These are phyloP conservation scores for Phytophthora pini DNA, from an alignment of 352 stramenopile genomes.

Conservation along the genomic window DNA sequence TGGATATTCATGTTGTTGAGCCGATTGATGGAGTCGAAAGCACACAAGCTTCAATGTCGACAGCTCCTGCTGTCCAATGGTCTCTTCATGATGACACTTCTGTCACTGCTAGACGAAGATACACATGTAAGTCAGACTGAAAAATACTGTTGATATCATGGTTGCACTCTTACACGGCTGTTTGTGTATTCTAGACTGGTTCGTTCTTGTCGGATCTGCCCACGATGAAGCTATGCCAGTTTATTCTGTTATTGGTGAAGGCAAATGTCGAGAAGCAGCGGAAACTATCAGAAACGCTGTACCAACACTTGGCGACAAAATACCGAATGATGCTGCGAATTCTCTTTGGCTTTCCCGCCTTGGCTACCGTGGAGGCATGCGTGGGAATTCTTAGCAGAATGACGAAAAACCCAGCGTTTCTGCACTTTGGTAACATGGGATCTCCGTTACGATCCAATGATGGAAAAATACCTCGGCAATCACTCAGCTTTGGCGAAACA, in stretches of 20 bases:
- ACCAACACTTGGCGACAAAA: slow-evolving; percentile 75
- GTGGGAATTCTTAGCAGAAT: slow-evolving; percentile 79
- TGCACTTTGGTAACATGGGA: slow-evolving; percentile 64
- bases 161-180: slow-evolving; percentile 10
- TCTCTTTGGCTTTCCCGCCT: slow-evolving; percentile 74
- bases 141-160: neutral
- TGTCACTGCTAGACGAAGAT: slow-evolving; percentile 80
- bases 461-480: slow-evolving; percentile 53
- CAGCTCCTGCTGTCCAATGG: slow-evolving; percentile 72
- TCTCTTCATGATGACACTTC: slow-evolving; percentile 62
- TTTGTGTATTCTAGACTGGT: slow-evolving; percentile 45
- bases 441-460: slow-evolving; percentile 54
- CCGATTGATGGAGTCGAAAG: slow-evolving; percentile 72
- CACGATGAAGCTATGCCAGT: slow-evolving; percentile 80
- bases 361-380: slow-evolving; percentile 76
- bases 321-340: slow-evolving; percentile 82
- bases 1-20: slow-evolving; percentile 79
- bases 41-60: slow-evolving; percentile 59
- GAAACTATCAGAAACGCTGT: slow-evolving; percentile 65
- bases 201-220: slow-evolving; percentile 72
- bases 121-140: slow-evolving; percentile 43
- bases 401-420: slow-evolving; percentile 71
- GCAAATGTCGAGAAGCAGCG: slow-evolving; percentile 69
- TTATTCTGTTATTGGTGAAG: slow-evolving; percentile 75
- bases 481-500: slow-evolving; percentile 65